Conservation (phyloP, 2,329 filamentous ascomycete species). For the Paecilomyces fulvus region DNA sequence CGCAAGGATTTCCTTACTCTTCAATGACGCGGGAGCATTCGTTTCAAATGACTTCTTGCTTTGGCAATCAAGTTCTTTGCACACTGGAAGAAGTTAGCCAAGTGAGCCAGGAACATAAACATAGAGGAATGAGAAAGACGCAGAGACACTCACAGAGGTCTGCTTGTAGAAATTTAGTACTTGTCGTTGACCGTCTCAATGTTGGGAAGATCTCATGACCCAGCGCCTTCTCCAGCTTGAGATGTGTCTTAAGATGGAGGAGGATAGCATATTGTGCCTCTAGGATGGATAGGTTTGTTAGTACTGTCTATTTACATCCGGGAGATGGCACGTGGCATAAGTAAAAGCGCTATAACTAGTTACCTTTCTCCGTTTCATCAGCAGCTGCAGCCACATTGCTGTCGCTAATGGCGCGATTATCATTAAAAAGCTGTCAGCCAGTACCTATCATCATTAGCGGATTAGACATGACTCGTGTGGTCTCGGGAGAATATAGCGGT, state of each 20-base stretch:
- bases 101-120: not conserved
- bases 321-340: not conserved
- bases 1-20: not conserved
- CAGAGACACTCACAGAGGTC: slow-evolving; percentile 5
- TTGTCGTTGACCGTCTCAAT: slow-evolving; percentile 3
- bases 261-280: slow-evolving; percentile 6
- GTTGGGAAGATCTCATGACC: slow-evolving; percentile 7
- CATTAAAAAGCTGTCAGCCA: not conserved
- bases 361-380: not conserved
- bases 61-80: not conserved
- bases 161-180: slow-evolving; percentile 6
- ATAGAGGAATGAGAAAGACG: not conserved
- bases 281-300: not conserved
- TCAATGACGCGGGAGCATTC: not conserved
- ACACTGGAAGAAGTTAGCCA: not conserved
- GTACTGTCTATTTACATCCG: not conserved
- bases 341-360: not conserved
- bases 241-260: slow-evolving; percentile 7
- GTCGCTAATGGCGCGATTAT: not conserved
- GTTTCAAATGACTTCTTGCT: not conserved
- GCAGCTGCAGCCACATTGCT: not conserved
- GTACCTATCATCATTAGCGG: not conserved
- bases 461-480: not conserved
- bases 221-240: slow-evolving; percentile 6
- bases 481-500: not conserved